A percentile compares a stretch with the other conserved stretches of the same genome.
phyloP scores from a whole-genome alignment of 257 asterid genomes.

The Vinca minor region DNA sequence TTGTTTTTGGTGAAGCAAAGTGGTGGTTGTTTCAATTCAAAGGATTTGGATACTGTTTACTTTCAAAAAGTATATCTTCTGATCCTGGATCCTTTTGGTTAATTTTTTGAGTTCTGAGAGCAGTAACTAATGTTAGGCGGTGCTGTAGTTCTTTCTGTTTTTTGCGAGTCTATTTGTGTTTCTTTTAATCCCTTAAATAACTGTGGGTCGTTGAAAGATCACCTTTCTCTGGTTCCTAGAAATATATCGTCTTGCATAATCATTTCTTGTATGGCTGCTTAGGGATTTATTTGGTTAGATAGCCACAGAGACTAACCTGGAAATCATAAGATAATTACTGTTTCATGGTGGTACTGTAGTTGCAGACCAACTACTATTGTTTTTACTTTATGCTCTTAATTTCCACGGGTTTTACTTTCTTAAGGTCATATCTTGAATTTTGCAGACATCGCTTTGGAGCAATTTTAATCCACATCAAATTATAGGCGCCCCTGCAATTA shows the following conservation, averaged over 20 bases:
- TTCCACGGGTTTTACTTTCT: conserved; percentile 9
- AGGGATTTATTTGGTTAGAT: background rate
- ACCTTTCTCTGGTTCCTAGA: background rate
- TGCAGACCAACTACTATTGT: background rate
- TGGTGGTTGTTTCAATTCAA: background rate
- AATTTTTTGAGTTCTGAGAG: background rate
- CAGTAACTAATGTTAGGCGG: background rate
- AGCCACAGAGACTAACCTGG: too few species aligned
- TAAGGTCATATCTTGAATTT: conserved; percentile 15
- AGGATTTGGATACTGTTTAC: background rate
- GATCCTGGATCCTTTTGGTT: background rate
- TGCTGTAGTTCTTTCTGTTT: background rate
- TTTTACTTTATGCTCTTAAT: background rate
- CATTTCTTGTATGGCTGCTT: background rate
- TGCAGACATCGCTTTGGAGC: conserved; percentile 79
- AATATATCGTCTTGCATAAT: background rate
- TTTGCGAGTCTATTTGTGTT: background rate
- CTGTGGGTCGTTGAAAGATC: background rate
- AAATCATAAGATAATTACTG: background rate
- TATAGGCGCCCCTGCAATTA: conserved; percentile 58
- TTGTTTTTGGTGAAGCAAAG: background rate
- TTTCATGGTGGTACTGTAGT: background rate
- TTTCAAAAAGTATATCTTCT: too few species aligned
- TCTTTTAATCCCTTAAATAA: background rate
- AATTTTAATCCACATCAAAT: conserved; percentile 81